Evolutionary conservation across 2,329 filamentous ascomycete species (phyloP), one percentile per base, ranked within the genome.

Genomic region (Pseudopithomyces chartarum): DNA sequence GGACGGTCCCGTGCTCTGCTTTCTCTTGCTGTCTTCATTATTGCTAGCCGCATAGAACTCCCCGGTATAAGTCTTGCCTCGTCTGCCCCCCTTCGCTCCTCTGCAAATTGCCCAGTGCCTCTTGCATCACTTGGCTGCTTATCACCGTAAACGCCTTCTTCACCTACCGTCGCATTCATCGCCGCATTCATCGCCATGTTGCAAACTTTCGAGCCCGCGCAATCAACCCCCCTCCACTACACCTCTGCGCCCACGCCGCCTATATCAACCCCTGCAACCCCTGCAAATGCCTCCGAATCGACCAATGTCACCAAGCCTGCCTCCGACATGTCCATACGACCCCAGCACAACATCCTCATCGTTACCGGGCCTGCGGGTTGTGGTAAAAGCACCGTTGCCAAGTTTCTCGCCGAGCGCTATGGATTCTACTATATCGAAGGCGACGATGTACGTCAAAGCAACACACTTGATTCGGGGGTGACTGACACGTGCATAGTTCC

Each of bases 291-390:
- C 6, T 58, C 66, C 2, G 52, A 63, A 29, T 57, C 62, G 23
- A 52, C 62, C 17, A 57, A 59, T 44, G 52, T 61, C 11, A 38
- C 58, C 19, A 63, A 61, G 29, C 42, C 67, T 5, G 32, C 54
- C 20, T 11, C 57, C 22, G 47, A 55, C 40, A 73, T 76, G 71
- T 42, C 61, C n/a, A 67, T 70, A 17, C 65, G 72, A 6, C 67
- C 68, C 58, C 75, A 79, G 56, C 76, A 80, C 60, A 79, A 82
- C 69, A 81, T 82, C 54, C 80, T 80, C 70, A 78, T 83, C 61
- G 78, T 84, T 26, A 82, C 80, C 19, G 82, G 82, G 6, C 81
- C 81, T 19, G 81, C 81, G 50, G 82, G 82, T 34, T 82, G 81
- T 60, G 82, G 82, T 26, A 84, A 84, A 74, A 83, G 78, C 56